Percentiles rank a stretch among this genome's conserved stretches.
Evolutionary conservation across 106 monocot genomes (phyloP).

Genomic region (Alisma plantagoaquatica): DNA sequence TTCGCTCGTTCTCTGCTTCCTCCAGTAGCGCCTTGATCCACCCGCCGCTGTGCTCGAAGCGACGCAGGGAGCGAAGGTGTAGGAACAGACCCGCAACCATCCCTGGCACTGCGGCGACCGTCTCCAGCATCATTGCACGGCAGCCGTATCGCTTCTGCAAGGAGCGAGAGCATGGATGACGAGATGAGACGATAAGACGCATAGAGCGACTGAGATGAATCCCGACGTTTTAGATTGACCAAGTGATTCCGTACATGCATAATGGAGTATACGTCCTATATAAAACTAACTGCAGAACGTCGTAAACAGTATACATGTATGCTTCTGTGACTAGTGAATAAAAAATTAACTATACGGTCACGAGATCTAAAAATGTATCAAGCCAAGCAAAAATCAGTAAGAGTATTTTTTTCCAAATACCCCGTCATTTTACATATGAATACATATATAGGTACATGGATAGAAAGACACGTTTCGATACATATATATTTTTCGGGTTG

Average conservation of each 20-base stretch:
- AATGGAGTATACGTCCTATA: too few relatives aligned
- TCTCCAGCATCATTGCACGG: slow-evolving; percentile 93
- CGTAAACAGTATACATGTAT: too few relatives aligned
- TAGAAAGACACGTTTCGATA: too few relatives aligned
- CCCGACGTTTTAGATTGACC: not conserved
- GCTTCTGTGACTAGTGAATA: too few relatives aligned
- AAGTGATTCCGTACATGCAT: not conserved
- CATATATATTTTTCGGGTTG: too few relatives aligned
- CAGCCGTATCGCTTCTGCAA: slow-evolving; percentile 76
- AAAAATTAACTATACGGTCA: too few relatives aligned
- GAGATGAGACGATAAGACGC: not conserved
- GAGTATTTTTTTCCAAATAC: too few relatives aligned
- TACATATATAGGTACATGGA: too few relatives aligned
- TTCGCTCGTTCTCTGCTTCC: slow-evolving; percentile 87
- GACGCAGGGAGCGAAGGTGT: slow-evolving; percentile 66
- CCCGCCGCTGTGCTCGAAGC: slow-evolving; percentile 81
- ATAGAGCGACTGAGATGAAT: not conserved
- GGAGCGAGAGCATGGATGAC: not conserved
- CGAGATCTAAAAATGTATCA: too few relatives aligned
- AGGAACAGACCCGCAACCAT: slow-evolving; percentile 84
- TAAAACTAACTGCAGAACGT: too few relatives aligned
- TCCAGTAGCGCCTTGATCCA: slow-evolving; percentile 74
- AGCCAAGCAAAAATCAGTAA: too few relatives aligned
- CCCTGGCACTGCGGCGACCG: slow-evolving; percentile 82
- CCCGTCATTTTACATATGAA: too few relatives aligned